Evolutionary conservation across 1,284 basidiomycete species (phyloP), one percentile per base, ranked within the genome.

Genomic region (Tetrapyrgos nigripes): DNA sequence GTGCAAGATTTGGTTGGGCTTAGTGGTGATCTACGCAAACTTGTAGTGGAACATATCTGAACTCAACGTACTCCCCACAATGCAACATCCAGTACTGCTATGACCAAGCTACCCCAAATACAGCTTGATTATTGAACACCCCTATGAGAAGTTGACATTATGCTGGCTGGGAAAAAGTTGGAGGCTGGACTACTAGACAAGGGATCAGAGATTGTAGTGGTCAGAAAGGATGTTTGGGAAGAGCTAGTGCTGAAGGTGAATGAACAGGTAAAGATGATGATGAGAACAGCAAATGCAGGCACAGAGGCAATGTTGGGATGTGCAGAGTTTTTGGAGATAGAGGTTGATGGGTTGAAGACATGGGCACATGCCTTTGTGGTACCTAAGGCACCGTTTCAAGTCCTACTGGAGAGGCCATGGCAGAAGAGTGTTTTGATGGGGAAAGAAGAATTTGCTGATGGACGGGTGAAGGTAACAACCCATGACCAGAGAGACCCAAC

Each of bases 301-400:
- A 53, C 19, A 1, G 66, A 66, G 48, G 44, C 31, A 14, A 33
- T 33, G 31, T 14, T 33, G n/a, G n/a, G n/a, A n/a, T n/a, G n/a
- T n/a, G n/a, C n/a, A n/a, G 62, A 66, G 48, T 64, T 56, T 50
- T 56, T 65, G 8, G 58, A 67, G 33, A 57, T 62, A 21, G 24
- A 46, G 6, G 59, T 69, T 4, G 35, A 47, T 1, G 64, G 61
- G 0, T 53, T 66, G n/a, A 58, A 55, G 3, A 62, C 67, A 0
- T 65, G 61, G 62, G 67, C 53, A 1, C 68, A 70, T 50, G 64
- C 63, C 1, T 65, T 60, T 23, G 54, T 70, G 1, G 49, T 68
- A 1, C 55, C 63, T 0, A 52, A 66, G 13, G 57, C 62, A 0
- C 65, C 66, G 0, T 69, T 64, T 17, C 17, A 29, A 0, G 56